These are phyloP conservation scores for Juncus inflexus DNA, from an alignment of 176 grass and related monocot genomes.

Conservation along the genomic window DNA sequence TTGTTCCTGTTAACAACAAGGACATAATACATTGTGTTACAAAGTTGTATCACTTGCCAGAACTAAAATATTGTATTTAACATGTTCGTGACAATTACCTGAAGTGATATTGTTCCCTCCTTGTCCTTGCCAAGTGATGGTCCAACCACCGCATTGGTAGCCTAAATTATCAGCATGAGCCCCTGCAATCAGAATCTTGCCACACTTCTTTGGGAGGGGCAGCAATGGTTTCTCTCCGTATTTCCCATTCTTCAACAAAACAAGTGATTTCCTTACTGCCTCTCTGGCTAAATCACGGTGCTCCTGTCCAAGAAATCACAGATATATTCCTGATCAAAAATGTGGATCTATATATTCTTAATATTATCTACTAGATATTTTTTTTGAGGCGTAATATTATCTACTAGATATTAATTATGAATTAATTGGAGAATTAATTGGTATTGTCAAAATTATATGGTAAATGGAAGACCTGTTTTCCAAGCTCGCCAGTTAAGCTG, in stretches of 20 bases:
- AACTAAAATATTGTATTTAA: background rate
- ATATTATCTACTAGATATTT: constrained; percentile 1
- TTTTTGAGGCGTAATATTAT: background rate
- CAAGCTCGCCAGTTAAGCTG: constrained; percentile 48
- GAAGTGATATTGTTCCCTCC: constrained; percentile 43
- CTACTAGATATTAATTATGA: too few relatives aligned
- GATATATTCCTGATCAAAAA: background rate
- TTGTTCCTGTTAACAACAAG: constrained; percentile 35
- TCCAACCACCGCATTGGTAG: constrained; percentile 79
- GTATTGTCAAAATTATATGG: constrained; percentile 13
- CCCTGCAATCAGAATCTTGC: constrained; percentile 49
- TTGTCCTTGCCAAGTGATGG: constrained; percentile 56
- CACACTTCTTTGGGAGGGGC: constrained; percentile 43
- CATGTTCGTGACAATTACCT: constrained; percentile 20
- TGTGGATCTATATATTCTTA: background rate
- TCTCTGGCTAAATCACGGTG: constrained; percentile 68
- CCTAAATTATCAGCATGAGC: constrained; percentile 61
- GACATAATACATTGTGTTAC: background rate
- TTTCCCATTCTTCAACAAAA: constrained; percentile 63
- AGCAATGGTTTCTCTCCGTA: constrained; percentile 24
- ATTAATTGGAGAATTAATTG: background rate
- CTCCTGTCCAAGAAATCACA: constrained; percentile 32
- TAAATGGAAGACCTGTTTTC: constrained; percentile 30
- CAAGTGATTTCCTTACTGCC: constrained; percentile 60
- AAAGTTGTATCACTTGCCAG: background rate